phyloP scores from a whole-genome alignment of 176 grass and related monocot species.

The Rhynchospora tenuis region DNA sequence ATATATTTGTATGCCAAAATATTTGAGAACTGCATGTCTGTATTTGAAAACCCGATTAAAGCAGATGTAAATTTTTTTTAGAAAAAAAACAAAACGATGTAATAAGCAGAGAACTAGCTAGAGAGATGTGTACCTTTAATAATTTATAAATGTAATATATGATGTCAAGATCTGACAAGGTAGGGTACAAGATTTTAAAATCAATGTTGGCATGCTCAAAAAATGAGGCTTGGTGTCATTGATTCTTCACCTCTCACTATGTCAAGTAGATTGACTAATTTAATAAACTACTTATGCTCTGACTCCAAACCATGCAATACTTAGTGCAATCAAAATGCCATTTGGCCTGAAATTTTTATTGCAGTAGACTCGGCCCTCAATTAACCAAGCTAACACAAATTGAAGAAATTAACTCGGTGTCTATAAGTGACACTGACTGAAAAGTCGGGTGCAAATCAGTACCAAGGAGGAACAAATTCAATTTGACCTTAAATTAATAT shows the following conservation, averaged over 20 bases:
- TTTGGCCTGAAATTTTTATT: neutral
- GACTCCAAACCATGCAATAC: too few species aligned
- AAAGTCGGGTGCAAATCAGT: neutral
- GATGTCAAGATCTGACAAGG: conserved; percentile 75
- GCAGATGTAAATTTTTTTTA: too few species aligned
- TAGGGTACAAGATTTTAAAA: conserved; percentile 96
- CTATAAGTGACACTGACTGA: neutral
- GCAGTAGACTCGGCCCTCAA: neutral
- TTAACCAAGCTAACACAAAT: neutral
- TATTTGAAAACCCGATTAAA: neutral
- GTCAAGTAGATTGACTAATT: conserved; percentile 87
- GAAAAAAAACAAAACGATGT: too few species aligned
- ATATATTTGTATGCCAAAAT: neutral
- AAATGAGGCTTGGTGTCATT: conserved; percentile 85
- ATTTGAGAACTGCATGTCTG: neutral
- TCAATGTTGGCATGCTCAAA: conserved; percentile 90
- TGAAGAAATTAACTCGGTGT: neutral
- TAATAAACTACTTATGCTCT: too few species aligned
- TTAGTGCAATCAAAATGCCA: too few species aligned
- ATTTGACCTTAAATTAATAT: neutral
- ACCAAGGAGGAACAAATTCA: neutral
- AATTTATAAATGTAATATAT: conserved; percentile 94
- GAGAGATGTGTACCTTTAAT: conserved; percentile 65
- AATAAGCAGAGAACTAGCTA: too few species aligned
- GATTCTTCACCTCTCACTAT: conserved; percentile 93